Conservation (phyloP, 495 filamentous ascomycete genomes). For the Talaromyces stipitatus region DNA sequence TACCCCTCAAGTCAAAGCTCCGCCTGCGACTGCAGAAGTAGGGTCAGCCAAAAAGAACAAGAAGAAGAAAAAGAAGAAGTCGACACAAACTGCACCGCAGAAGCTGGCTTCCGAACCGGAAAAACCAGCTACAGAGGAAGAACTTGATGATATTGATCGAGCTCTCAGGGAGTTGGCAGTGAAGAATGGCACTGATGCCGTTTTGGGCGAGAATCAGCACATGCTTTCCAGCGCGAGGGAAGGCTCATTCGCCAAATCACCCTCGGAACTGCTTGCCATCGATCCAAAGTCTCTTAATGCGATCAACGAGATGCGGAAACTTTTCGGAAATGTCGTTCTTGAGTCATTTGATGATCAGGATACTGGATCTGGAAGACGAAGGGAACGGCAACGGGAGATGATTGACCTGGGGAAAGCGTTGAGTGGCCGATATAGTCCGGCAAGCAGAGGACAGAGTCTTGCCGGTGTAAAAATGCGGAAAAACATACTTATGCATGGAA, state of each 20-base stretch:
- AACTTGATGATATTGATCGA: slow-evolving; percentile 75
- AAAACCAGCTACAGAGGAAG: slow-evolving; percentile 18
- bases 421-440: slow-evolving; percentile 51
- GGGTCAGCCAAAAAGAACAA: slow-evolving; percentile 28
- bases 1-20: slow-evolving; percentile 4
- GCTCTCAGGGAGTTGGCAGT: slow-evolving; percentile 59
- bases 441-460: slow-evolving; percentile 51
- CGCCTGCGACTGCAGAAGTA: slow-evolving; percentile 11
- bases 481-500: slow-evolving; percentile 82
- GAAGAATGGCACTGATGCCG: slow-evolving; percentile 11
- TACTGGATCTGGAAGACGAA: slow-evolving; percentile 43
- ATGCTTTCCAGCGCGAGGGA: slow-evolving; percentile 23
- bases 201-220: slow-evolving; percentile 11
- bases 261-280: slow-evolving; percentile 58
- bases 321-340: slow-evolving; percentile 80
- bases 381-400: slow-evolving; percentile 45
- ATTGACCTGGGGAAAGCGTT: slow-evolving; percentile 66
- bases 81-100: slow-evolving; percentile 10
- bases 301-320: slow-evolving; percentile 82
- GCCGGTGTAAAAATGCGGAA: slow-evolving; percentile 61
- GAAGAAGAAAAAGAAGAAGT: slow-evolving; percentile 44
- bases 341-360: slow-evolving; percentile 52
- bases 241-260: slow-evolving; percentile 37
- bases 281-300: slow-evolving; percentile 77
- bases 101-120: neutral